Conservation (phyloP, 768 basidiomycete species). For the Mrakia frigida region DNA sequence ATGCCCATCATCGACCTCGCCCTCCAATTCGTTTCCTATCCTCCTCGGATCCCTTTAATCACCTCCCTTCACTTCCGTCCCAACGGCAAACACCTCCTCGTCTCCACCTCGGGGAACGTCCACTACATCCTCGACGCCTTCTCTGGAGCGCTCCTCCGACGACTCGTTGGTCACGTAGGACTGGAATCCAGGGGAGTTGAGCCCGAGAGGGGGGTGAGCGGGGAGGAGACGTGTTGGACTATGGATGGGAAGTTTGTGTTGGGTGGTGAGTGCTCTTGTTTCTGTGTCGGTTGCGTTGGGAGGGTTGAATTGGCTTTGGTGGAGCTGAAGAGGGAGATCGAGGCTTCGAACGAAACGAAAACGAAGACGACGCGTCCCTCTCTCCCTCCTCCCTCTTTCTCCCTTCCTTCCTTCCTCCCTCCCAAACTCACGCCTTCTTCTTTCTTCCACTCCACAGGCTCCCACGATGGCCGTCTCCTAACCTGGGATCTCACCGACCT, state of each 20-base stretch:
- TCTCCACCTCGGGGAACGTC: slow-evolving; percentile 85
- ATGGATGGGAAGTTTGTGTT: slow-evolving; percentile 88
- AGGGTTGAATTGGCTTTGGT: too few relatives aligned
- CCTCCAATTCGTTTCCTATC: slow-evolving; percentile 66
- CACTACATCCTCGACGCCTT: slow-evolving; percentile 93
- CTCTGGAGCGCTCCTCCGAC: slow-evolving; percentile 72
- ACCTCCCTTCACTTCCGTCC: slow-evolving; percentile 86
- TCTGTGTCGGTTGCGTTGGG: too few relatives aligned
- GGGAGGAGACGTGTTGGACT: slow-evolving; percentile 91
- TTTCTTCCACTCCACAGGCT: too few relatives aligned
- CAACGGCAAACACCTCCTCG: slow-evolving; percentile 80
- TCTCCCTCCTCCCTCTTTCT: slow-evolving; percentile 37
- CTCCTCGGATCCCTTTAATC: slow-evolving; percentile 81
- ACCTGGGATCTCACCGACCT: slow-evolving; percentile 67
- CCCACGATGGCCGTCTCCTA: slow-evolving; percentile 65
- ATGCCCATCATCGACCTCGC: slow-evolving; percentile 66
- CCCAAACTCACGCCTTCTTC: too few relatives aligned
- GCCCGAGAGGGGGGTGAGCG: slow-evolving; percentile 71
- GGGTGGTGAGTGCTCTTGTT: slow-evolving; percentile 51
- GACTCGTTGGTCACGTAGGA: slow-evolving; percentile 77
- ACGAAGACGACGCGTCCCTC: background rate
- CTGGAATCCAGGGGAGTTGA: slow-evolving; percentile 64
- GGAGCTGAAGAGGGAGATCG: too few relatives aligned
- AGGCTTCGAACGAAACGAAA: background rate
- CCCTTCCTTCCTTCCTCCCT: background rate